Base-by-base conservation (phyloP, 257 asterid species). In the Henckelia pumila region DNA sequence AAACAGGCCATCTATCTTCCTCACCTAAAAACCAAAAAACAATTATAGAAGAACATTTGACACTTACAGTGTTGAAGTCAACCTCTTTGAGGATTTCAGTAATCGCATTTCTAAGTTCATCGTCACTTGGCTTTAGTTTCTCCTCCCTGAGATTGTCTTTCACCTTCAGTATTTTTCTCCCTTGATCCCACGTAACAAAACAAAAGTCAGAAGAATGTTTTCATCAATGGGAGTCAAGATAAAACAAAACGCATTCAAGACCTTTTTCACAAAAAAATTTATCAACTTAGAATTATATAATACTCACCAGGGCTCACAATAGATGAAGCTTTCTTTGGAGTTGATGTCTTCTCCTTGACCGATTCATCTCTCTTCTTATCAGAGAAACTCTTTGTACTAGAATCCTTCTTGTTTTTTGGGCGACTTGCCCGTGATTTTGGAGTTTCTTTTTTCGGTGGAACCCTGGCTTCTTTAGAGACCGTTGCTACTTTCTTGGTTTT, bases 1-100 rank as follows among this genome's bases (percentile, higher is more conserved):
- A 26, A 63, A 49, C 69, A 76, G 62, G 59, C n/a, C 75, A 76
- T 61, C 25, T 33, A 8, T 24, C 49, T 50, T 35, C 22, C 50
- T 40, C 61, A 17, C 53, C 23, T 7, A 57, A 20, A 63, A 0
- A 11, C 56, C 14, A 55, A 63, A 56, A 75, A 53, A 70, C 25
- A 37, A 17, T 59, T 20, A 62, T 25, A 28, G 49, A 32, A 75
- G 47, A 71, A 32, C 37, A 55, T 23, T 10, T 53, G 59, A 60
- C n/a, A 67, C 91, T 75, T 65, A 84, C 94, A 74, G 85, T 86
- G 73, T 80, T 84, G 81, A 86, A 86, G 78, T 86, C 88, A 11
- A 86, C 90, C 70, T 78, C 85, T 73, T 84, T 82, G 56, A 86
- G 86, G 66, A 77, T 75, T 74, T 80, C 85, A 76, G 82, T 73